Evolutionary conservation across 768 basidiomycete species (phyloP), one percentile per base, ranked within the genome.

Genomic region (Tubosaeta brunneosetosa): DNA sequence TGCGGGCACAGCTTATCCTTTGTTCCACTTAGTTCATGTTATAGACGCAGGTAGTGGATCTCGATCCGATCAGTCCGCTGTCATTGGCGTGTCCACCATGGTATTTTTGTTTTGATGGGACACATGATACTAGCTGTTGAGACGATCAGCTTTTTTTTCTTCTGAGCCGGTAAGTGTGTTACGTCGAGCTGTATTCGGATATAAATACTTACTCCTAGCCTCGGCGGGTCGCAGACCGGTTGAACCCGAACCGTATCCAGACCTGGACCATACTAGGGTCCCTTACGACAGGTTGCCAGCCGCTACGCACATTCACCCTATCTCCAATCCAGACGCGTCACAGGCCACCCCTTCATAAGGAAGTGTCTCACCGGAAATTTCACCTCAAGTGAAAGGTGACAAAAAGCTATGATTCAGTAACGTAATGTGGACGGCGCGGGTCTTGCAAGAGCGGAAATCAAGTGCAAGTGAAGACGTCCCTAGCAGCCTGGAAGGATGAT

Each of bases 401-500:
- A 62, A 55, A 51, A 41, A 38, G 40, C 31, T 44, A 46, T 47
- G 29, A 29, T 29, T 9, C 6, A 50, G 53, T 66, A 55, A 64
- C 63, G 63, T 66, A 64, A 64, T 55, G 53, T 63, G 58, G 63
- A 64, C 61, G 53, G 45, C 40, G 17, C 36, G 52, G 44, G 36
- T 40, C 44, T 53, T 49, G 32, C 57, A 51, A 44, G 43, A 17
- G 64, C 55, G 61, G 64, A 66, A 60, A 63, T 46, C 49, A 46
- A 51, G 50, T 26, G 41, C 36, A n/a, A 25, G 42, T 50, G 50
- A 44, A 55, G 43, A 49, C 45, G 50, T 52, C 47, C 45, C 49
- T 45, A 49, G 42, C 56, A 53, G 45, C 45, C 47, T 47, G 50
- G 47, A 56, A 50, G 53, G 31, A 22, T 37, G 45, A 44, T 36